phyloP scores from a whole-genome alignment of 2,329 filamentous ascomycete species.

The Pestalotiopsis sp. region DNA sequence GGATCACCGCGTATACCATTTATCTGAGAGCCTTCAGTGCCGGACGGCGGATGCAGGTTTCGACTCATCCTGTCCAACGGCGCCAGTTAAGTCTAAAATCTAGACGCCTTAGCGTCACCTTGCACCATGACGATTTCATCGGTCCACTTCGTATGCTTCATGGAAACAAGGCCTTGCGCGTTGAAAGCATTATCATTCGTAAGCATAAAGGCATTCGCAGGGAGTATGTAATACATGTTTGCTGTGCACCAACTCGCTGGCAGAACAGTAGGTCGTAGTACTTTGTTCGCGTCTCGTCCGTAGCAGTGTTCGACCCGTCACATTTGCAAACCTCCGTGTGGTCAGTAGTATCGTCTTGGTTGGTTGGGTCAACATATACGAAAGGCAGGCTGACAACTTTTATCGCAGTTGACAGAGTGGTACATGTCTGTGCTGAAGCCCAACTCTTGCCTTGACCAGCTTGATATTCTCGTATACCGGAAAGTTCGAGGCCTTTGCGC shows the following conservation, averaged over 20 bases:
- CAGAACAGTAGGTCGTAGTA: background rate
- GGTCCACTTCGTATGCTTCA: background rate
- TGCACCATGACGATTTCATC: background rate
- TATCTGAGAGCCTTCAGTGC: background rate
- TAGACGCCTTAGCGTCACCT: conserved; percentile 2
- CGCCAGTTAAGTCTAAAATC: background rate
- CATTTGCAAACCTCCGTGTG: background rate
- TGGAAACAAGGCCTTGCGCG: background rate
- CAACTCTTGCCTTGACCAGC: background rate
- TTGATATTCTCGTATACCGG: background rate
- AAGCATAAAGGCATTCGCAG: background rate
- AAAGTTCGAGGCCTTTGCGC: background rate
- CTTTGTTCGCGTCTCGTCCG: background rate
- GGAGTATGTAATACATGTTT: background rate
- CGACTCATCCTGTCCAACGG: background rate
- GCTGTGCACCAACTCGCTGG: background rate
- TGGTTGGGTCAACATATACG: background rate
- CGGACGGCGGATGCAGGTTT: background rate
- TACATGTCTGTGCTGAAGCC: background rate
- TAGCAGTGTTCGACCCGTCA: conserved; percentile 1
- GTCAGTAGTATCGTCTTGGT: background rate
- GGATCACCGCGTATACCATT: background rate
- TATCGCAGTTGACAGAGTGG: background rate
- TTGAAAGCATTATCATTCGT: background rate
- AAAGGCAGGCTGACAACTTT: background rate